These are phyloP conservation scores for Lachancea nothofagi DNA, from an alignment of 805 yeast genomes.

Conservation along the genomic window DNA sequence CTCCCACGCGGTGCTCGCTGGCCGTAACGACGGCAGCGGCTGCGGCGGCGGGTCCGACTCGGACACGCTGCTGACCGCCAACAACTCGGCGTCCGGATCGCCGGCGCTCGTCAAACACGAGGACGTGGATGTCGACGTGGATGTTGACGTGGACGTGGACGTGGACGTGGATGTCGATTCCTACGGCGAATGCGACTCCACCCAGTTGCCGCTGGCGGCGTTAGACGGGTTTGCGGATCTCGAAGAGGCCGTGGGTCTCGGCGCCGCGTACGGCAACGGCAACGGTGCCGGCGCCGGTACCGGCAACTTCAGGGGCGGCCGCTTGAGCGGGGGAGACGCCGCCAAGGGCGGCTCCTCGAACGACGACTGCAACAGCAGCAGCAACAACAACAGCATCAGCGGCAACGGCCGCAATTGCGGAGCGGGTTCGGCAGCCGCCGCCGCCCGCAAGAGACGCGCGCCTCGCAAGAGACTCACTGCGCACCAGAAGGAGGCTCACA, in stretches of 20 bases:
- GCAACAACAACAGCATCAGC: conserved; percentile 1
- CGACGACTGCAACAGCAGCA: not conserved
- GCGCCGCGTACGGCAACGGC: not conserved
- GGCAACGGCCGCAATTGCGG: conserved; percentile 1
- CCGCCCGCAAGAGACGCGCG: conserved; percentile 39
- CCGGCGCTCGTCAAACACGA: conserved; percentile 10
- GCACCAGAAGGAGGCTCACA: conserved; percentile 65
- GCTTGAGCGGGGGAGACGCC: not conserved
- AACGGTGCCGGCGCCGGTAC: not conserved
- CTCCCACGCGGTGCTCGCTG: conserved; percentile 6
- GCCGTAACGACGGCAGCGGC: not conserved
- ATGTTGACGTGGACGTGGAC: not conserved
- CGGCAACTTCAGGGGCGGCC: conserved; percentile 2
- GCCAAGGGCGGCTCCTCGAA: not conserved
- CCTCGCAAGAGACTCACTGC: conserved; percentile 51
- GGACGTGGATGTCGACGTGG: conserved; percentile 1
- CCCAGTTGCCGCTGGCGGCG: conserved; percentile 5
- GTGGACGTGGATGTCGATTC: not conserved
- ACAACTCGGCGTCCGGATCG: conserved; percentile 10
- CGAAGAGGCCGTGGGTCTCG: conserved; percentile 5
- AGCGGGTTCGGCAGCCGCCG: conserved; percentile 2
- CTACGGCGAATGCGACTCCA: conserved; percentile 1
- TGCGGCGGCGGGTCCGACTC: conserved; percentile 7
- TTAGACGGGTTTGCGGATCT: conserved; percentile 7
- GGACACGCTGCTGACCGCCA: conserved; percentile 10